A percentile compares a stretch with the other conserved stretches of the same genome.
Conservation (phyloP, 2,329 filamentous ascomycete species). For the Colletotrichum sidae region DNA sequence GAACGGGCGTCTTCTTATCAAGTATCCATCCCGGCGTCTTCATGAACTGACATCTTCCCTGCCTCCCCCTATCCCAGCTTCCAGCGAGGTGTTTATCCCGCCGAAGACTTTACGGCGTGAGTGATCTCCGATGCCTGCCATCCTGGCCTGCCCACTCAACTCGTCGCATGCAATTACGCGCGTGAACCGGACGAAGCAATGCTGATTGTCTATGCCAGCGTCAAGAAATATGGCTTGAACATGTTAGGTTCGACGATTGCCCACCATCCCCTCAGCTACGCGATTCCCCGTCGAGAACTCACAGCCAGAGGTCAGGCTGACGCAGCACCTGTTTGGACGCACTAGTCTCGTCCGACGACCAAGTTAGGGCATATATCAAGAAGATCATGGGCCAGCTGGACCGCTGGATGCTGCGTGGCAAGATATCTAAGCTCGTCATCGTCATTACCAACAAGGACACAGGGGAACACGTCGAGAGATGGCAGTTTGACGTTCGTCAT, state of each 20-base stretch:
- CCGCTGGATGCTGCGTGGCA: constrained; percentile 96
- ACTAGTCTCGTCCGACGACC: constrained; percentile 90
- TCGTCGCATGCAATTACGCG: neutral
- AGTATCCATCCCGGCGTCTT: neutral
- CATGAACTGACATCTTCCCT: constrained; percentile 26
- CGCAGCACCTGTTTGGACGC: constrained; percentile 13
- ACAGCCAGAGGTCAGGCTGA: constrained; percentile 7
- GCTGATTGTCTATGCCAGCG: constrained; percentile 49
- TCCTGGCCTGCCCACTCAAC: too few relatives aligned
- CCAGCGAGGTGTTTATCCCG: constrained; percentile 87
- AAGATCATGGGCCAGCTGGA: constrained; percentile 99
- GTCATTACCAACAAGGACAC: constrained; percentile 98
- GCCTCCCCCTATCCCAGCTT: constrained; percentile 66
- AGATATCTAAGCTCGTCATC: constrained; percentile 96
- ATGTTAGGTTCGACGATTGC: constrained; percentile 77
- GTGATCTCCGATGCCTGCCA: constrained; percentile 43
- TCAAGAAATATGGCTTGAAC: constrained; percentile 99
- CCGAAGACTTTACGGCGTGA: constrained; percentile 95
- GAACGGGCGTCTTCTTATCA: neutral
- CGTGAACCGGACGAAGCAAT: neutral
- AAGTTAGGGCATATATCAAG: constrained; percentile 99
- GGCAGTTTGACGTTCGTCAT: constrained; percentile 89
- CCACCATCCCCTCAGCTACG: too few relatives aligned
- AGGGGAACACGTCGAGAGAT: constrained; percentile 93
- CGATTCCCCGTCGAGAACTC: neutral